Conservation (phyloP, 768 basidiomycete species). For the Austroboletus festivus region DNA sequence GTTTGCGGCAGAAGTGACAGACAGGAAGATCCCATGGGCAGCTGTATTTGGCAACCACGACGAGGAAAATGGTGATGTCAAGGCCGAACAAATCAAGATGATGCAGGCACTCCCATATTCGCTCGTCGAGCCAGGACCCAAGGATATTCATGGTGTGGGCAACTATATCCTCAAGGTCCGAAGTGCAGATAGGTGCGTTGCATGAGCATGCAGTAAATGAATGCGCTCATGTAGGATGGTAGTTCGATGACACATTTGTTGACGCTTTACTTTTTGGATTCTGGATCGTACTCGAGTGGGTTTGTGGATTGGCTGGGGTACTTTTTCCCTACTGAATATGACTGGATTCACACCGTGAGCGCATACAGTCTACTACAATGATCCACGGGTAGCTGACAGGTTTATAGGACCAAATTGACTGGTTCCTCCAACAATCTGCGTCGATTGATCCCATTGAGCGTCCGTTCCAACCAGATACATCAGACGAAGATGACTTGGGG, state of each 20-base stretch:
- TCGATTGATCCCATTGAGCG: conserved; percentile 73
- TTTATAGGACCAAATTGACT: conserved; percentile 69
- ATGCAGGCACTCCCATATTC: conserved; percentile 85
- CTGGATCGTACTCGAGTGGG: conserved; percentile 70
- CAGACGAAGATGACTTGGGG: conserved; percentile 68
- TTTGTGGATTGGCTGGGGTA: conserved; percentile 56
- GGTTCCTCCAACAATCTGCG: conserved; percentile 85
- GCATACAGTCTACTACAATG: background rate
- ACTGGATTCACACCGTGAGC: conserved; percentile 73
- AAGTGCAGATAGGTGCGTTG: conserved; percentile 78
- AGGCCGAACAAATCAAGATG: conserved; percentile 62
- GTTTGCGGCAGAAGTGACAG: conserved; percentile 74
- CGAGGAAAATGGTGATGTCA: conserved; percentile 60
- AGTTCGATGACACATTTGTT: conserved; percentile 87
- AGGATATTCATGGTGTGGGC: conserved; percentile 82
- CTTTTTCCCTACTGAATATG: conserved; percentile 71
- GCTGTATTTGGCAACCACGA: conserved; percentile 96
- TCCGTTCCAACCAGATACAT: conserved; percentile 78
- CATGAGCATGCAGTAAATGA: background rate
- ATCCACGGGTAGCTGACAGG: background rate
- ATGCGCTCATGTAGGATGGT: conserved; percentile 6
- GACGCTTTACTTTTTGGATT: conserved; percentile 90
- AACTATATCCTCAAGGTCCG: conserved; percentile 86
- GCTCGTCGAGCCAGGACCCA: conserved; percentile 75
- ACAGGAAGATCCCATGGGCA: conserved; percentile 82